Conservation (phyloP, 2,329 filamentous ascomycete genomes). For the Penicillium rolfsii region DNA sequence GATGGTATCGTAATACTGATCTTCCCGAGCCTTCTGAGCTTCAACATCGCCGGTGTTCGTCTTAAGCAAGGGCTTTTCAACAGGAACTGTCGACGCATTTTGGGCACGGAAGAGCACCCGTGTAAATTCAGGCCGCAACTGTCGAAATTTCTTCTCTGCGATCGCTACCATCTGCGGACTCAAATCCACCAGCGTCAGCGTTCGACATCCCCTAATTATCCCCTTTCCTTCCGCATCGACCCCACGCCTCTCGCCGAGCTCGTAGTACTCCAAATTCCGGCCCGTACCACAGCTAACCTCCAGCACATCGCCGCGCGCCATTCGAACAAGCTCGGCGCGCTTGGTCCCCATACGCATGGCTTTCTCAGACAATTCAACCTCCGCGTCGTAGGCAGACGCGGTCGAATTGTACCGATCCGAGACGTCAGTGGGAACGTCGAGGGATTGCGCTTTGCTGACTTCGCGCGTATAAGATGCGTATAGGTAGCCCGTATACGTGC, state of each 20-base stretch:
- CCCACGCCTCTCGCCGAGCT: slow-evolving; percentile 42
- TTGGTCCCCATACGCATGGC: slow-evolving; percentile 47
- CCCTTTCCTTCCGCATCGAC: slow-evolving; percentile 37
- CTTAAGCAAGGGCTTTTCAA: slow-evolving; percentile 15
- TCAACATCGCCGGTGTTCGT: not conserved
- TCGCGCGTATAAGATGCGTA: slow-evolving; percentile 49
- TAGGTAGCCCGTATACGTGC: slow-evolving; percentile 49
- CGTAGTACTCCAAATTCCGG: slow-evolving; percentile 52
- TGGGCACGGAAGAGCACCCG: slow-evolving; percentile 40
- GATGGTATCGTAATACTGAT: slow-evolving; percentile 49
- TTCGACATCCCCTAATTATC: slow-evolving; percentile 41
- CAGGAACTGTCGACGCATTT: slow-evolving; percentile 41
- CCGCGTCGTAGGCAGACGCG: slow-evolving; percentile 49
- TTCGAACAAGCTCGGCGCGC: slow-evolving; percentile 46
- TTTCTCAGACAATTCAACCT: slow-evolving; percentile 50
- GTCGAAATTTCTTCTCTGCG: slow-evolving; percentile 48
- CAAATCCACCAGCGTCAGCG: slow-evolving; percentile 53
- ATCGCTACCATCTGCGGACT: slow-evolving; percentile 54
- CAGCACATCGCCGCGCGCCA: slow-evolving; percentile 52
- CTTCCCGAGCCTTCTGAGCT: not conserved
- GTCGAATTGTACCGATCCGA: slow-evolving; percentile 52
- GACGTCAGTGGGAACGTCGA: slow-evolving; percentile 47
- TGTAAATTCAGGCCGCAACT: slow-evolving; percentile 38
- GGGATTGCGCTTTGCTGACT: slow-evolving; percentile 35
- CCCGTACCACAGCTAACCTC: slow-evolving; percentile 57